Conservation (phyloP, 345 rosid genomes). For the Salix arbutifolia region DNA sequence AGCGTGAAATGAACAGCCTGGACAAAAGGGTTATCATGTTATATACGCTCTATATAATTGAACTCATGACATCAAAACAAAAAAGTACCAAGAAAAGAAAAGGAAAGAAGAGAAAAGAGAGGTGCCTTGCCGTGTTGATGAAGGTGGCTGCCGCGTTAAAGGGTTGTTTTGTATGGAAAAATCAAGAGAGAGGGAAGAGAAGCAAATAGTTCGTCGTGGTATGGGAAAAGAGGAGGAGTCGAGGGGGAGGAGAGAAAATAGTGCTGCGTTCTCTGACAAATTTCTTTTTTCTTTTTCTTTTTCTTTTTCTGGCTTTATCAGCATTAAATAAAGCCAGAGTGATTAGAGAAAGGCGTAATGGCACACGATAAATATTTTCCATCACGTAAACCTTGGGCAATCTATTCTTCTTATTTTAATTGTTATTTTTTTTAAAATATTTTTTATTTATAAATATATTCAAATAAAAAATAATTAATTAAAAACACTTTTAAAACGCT, state of each 20-base stretch:
- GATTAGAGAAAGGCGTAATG: not conserved
- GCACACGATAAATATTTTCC: not conserved
- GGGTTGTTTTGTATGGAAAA: not conserved
- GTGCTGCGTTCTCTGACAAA: constrained; percentile 1
- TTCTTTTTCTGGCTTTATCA: not conserved
- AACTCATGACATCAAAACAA: not conserved
- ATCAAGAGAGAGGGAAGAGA: not conserved
- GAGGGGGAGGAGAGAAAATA: not conserved
- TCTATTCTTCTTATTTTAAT: too few species aligned
- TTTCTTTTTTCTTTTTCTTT: not conserved
- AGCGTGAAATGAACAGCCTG: constrained; percentile 37
- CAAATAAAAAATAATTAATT: too few species aligned
- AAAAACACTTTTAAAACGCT: too few species aligned
- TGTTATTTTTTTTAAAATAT: too few species aligned
- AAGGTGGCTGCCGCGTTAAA: constrained; percentile 3
- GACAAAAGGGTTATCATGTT: constrained; percentile 37
- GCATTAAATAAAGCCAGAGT: not conserved
- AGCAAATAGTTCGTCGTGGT: not conserved
- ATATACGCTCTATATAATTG: constrained; percentile 2
- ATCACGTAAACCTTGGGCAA: not conserved
- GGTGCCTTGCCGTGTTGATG: constrained; percentile 16
- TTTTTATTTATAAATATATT: too few species aligned
- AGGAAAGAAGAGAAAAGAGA: not conserved
- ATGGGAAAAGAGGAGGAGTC: not conserved
- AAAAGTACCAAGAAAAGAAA: constrained; percentile 2